These are phyloP conservation scores for Tolypocladium pustulatum DNA, from an alignment of 2,329 filamentous ascomycete species.

Conservation along the genomic window DNA sequence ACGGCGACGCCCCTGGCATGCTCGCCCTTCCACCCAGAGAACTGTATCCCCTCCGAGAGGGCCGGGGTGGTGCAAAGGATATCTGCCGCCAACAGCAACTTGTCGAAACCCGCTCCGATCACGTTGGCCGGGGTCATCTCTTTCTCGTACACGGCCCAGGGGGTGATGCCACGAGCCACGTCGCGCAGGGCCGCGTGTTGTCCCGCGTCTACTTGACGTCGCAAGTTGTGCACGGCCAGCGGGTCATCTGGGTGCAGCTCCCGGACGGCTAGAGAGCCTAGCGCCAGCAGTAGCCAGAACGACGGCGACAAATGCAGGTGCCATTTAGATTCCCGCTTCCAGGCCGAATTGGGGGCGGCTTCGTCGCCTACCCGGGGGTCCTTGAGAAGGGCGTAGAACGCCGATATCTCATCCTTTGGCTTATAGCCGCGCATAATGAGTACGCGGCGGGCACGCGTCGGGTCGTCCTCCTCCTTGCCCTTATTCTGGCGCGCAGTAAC, in stretches of 20 bases:
- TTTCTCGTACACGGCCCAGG: neutral
- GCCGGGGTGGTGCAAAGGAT: neutral
- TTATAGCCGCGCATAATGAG: neutral
- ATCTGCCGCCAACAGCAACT: neutral
- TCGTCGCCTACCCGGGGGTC: neutral
- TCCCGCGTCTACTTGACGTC: no score
- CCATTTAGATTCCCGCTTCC: neutral
- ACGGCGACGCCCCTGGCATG: conserved; percentile 8
- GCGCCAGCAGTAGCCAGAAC: neutral
- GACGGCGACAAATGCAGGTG: neutral
- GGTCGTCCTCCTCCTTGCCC: neutral
- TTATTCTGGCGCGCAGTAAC: neutral
- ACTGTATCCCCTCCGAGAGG: neutral
- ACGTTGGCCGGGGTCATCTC: neutral
- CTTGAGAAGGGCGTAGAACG: neutral
- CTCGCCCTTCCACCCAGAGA: conserved; percentile 2
- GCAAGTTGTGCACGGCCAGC: no score
- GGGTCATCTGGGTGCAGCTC: neutral
- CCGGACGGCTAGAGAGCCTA: neutral
- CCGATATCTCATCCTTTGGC: neutral
- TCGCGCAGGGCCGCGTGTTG: neutral
- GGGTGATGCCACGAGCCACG: neutral
- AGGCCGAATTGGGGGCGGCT: neutral
- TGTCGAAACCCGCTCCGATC: neutral
- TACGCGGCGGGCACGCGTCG: no score